These are phyloP conservation scores for Otatea glauca DNA, from an alignment of 176 grass and related monocot genomes.

Conservation along the genomic window DNA sequence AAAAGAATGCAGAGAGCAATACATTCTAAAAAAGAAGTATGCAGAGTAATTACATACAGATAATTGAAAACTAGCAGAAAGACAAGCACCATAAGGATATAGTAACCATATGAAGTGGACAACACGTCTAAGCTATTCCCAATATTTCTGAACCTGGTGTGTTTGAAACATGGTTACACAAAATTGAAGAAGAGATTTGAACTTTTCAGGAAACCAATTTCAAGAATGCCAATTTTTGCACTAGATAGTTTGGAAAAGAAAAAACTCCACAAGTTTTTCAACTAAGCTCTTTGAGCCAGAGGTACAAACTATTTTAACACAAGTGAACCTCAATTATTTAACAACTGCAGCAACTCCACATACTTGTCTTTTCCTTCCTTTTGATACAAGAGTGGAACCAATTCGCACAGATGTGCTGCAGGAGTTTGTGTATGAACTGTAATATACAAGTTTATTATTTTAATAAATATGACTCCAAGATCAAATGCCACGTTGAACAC, in stretches of 20 bases:
- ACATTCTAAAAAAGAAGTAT: not conserved
- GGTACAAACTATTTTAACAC: not conserved
- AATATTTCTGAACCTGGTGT: not conserved
- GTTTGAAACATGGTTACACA: not conserved
- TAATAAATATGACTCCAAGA: not conserved
- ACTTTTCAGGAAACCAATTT: not conserved
- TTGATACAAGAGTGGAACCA: not conserved
- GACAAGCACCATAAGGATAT: not conserved
- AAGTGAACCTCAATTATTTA: not conserved
- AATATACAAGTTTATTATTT: not conserved
- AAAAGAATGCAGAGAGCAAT: not conserved
- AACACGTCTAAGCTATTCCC: not conserved
- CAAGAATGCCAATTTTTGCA: not conserved
- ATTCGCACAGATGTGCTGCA: not conserved
- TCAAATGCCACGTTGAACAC: not conserved
- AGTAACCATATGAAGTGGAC: not conserved
- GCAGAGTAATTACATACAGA: not conserved
- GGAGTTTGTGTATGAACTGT: not conserved
- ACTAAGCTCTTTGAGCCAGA: not conserved
- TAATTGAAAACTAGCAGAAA: conserved; percentile 7
- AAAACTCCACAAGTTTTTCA: not conserved
- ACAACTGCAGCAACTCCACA: not conserved
- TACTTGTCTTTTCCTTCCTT: not conserved
- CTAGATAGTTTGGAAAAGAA: not conserved
- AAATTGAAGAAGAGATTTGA: not conserved